These are phyloP conservation scores for Gyromitra esculenta DNA, from an alignment of 2,329 filamentous ascomycete species.

Conservation along the genomic window DNA sequence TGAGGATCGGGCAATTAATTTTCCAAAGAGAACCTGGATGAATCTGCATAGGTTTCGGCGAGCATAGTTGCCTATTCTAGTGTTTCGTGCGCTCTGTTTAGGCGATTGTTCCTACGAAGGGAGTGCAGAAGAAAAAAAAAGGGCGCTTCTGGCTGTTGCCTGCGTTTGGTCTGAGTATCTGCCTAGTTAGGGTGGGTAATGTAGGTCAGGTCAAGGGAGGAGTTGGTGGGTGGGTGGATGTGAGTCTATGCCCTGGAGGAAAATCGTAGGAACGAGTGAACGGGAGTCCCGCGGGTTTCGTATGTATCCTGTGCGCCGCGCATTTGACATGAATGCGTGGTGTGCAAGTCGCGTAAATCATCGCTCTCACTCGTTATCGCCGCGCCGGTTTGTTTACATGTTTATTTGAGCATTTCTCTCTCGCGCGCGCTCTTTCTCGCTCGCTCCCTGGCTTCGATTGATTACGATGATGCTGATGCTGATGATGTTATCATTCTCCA, in stretches of 20 bases:
- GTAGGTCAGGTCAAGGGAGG: conserved; percentile 39
- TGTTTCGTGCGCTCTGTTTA: conserved; percentile 11
- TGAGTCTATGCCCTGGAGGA: conserved; percentile 20
- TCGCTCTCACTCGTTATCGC: conserved; percentile 23
- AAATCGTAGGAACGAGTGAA: conserved; percentile 9
- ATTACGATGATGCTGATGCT: conserved; percentile 44
- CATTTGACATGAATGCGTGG: conserved; percentile 33
- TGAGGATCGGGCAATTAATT: conserved; percentile 38
- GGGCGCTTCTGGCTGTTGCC: conserved; percentile 31
- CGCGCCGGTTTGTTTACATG: conserved; percentile 38
- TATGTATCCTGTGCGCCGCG: conserved; percentile 39
- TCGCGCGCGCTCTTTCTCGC: conserved; percentile 35
- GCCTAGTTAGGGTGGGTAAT: not conserved
- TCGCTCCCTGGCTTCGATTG: conserved; percentile 40
- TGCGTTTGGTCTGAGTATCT: not conserved
- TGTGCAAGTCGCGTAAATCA: conserved; percentile 25
- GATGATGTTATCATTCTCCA: conserved; percentile 42
- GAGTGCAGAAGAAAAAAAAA: conserved; percentile 7
- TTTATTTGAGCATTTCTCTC: conserved; percentile 37
- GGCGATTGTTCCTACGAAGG: conserved; percentile 11
- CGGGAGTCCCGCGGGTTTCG: conserved; percentile 40
- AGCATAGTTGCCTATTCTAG: conserved; percentile 31
- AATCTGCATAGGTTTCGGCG: conserved; percentile 13
- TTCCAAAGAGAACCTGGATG: conserved; percentile 20
- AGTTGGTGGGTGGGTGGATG: not conserved